Evolutionary conservation across 768 basidiomycete genomes (phyloP), one percentile per base, ranked within the genome.

Genomic region (Pulveroboletus sp.): DNA sequence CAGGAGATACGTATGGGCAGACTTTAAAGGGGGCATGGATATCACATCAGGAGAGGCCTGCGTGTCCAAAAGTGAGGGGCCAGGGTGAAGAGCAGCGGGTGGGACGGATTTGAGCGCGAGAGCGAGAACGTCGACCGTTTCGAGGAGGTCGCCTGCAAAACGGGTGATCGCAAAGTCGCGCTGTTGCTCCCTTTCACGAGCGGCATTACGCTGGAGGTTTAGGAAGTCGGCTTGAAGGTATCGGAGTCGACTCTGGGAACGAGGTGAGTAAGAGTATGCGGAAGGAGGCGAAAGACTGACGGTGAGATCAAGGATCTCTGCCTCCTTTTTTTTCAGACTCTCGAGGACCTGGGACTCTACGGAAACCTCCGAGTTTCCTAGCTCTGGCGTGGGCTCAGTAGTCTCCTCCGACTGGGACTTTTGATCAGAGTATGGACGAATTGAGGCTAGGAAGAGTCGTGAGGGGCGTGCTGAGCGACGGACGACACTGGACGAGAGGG

Each of bases 221-320:
- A 95, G 73, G 71, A 93, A 93, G 73, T 99, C 96, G 60, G 96
- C 96, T 65, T 93, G 87, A 50, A 90, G 76, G 66, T 97, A 96
- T 41, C 88, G 85, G 59, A 96, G 76, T 55, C 93, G 89, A 66
- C 84, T 78, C 95, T 96, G 68, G 17, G 35, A n/a, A 24, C 3
- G 33, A 11, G 37, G 30, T 57, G 42, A 55, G 50, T 48, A 30
- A 12, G 43, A 45, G 57, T 6, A 26, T 28, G 18, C 32, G 38
- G 46, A 27, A 26, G 24, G 46, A 47, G 24, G 8, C 1, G n/a
- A 21, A 32, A 15, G 33, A 73, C 87, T 58, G 61, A 93, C 91
- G 55, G 84, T 90, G 53, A 93, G 74, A 68, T 93, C 92, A n/a
- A 79, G 72, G n/a, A 85, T 82, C 65, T 89, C 87, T 24, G 74